Base-by-base conservation (phyloP, 371 early-diverging fungal species). In the Saksenaea oblongispora region DNA sequence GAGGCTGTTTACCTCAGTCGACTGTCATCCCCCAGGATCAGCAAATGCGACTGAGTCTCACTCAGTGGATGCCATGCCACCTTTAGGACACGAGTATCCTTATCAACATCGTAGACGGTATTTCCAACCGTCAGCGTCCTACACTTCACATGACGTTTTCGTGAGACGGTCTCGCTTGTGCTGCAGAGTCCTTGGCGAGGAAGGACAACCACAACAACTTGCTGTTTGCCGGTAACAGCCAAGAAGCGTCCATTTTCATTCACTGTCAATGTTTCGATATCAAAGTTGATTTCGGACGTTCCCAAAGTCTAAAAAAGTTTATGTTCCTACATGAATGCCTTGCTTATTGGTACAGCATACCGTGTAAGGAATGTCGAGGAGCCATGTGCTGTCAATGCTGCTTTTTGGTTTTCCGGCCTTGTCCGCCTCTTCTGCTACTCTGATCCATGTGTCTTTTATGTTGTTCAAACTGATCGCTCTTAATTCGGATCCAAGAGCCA, bases 1-100 rank as follows among this genome's bases (percentile, higher is more conserved):
- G 35, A 22, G 24, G 17, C 17, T 26, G 24, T 24, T 54, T 73
- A 76, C 80, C 80, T 64, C 13, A 81, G 59, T 1, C 63, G 54
- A 51, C 64, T 74, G 51, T 81, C 78, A 44, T 62, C 63, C 2
- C 70, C 63, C 15, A 81, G 68, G 0, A 78, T 63, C 31, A 78
- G 56, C n/a, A 82, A 37, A 64, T 82, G 82, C 0, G 75, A 67
- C 11, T 61, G 55, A 8, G 74, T 66, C 56, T 78, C 79, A 67
- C 82, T 78, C n/a, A 82, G 55, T 41, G 79, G 77, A 54, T 82
- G 82, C 82, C 82, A 82, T 13, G 61, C 61, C 5, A 62, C 61
- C 47, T 78, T 74, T 13, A 81, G 44, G 3, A 74, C 39, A n/a
- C 65, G 63, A 28, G 59, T 58, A 14, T 35, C 53, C 28, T 61